phyloP scores from a whole-genome alignment of 2,329 filamentous ascomycete genomes.

The Xylaria sp. region DNA sequence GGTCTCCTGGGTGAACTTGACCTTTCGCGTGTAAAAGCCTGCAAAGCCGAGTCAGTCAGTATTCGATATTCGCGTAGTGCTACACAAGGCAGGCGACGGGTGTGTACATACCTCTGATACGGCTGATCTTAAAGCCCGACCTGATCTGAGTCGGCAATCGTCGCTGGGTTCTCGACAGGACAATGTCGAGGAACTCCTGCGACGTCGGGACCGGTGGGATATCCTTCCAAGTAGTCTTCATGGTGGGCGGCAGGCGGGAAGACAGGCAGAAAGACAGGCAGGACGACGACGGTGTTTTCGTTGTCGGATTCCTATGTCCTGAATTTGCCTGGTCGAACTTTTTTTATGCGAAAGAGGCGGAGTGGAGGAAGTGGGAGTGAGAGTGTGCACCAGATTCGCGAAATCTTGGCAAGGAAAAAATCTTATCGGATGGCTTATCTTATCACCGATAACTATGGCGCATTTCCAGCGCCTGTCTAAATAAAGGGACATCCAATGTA shows the following conservation, averaged over 20 bases:
- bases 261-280: conserved; percentile 25
- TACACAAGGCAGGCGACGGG: conserved; percentile 10
- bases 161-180: conserved; percentile 89
- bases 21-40: conserved; percentile 90
- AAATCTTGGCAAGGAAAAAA: conserved; percentile 29
- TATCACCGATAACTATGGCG: conserved; percentile 20
- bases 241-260: conserved; percentile 43
- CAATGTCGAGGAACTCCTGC: conserved; percentile 97
- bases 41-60: conserved; percentile 34
- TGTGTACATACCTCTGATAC: conserved; percentile 67
- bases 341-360: conserved; percentile 18
- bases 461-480: no score
- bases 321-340: conserved; percentile 11
- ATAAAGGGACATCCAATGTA: no score
- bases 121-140: conserved; percentile 91
- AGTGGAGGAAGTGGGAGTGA: conserved; percentile 16
- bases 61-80: conserved; percentile 43
- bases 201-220: conserved; percentile 88
- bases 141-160: conserved; percentile 94
- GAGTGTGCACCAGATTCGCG: conserved; percentile 14
- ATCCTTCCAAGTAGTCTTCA: conserved; percentile 71
- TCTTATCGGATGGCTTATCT: conserved; percentile 23
- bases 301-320: conserved; percentile 2
- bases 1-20: conserved; percentile 97
- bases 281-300: conserved; percentile 5